phyloP scores from a whole-genome alignment of 2,329 filamentous ascomycete genomes.

The Penicillium sp. region DNA sequence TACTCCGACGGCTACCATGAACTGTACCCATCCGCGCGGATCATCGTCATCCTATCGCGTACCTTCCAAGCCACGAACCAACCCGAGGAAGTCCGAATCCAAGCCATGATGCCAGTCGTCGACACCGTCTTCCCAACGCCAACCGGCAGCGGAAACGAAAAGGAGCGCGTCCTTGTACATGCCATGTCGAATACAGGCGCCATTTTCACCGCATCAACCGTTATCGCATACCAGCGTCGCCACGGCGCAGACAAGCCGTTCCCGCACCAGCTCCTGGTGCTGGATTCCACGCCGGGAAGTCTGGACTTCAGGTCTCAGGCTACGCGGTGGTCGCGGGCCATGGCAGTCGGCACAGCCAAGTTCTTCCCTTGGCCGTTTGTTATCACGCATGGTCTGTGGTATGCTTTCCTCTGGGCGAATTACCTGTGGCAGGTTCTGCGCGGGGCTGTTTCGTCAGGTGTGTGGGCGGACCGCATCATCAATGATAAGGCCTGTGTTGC shows the following conservation, averaged over 20 bases:
- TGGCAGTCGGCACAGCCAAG: constrained; percentile 44
- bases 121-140: constrained; percentile 20
- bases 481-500: constrained; percentile 10
- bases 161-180: constrained; percentile 42
- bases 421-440: constrained; percentile 19
- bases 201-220: constrained; percentile 45
- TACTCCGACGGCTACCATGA: constrained; percentile 47
- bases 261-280: constrained; percentile 43
- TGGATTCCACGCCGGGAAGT: constrained; percentile 49
- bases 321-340: constrained; percentile 46
- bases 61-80: constrained; percentile 44
- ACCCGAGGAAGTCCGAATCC: constrained; percentile 37
- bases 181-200: constrained; percentile 53
- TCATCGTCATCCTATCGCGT: constrained; percentile 46
- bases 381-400: constrained; percentile 44
- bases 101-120: constrained; percentile 40
- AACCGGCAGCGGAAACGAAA: constrained; percentile 10
- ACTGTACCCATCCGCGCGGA: constrained; percentile 45
- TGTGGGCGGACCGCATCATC: constrained; percentile 16
- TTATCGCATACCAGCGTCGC: constrained; percentile 40
- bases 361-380: constrained; percentile 39
- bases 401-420: constrained; percentile 35
- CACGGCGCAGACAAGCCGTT: constrained; percentile 30
- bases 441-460: constrained; percentile 13
- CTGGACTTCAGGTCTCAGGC: constrained; percentile 32